These are phyloP conservation scores for Leishmania turanica DNA, from an alignment of 208 protist genomes.

Conservation along the genomic window DNA sequence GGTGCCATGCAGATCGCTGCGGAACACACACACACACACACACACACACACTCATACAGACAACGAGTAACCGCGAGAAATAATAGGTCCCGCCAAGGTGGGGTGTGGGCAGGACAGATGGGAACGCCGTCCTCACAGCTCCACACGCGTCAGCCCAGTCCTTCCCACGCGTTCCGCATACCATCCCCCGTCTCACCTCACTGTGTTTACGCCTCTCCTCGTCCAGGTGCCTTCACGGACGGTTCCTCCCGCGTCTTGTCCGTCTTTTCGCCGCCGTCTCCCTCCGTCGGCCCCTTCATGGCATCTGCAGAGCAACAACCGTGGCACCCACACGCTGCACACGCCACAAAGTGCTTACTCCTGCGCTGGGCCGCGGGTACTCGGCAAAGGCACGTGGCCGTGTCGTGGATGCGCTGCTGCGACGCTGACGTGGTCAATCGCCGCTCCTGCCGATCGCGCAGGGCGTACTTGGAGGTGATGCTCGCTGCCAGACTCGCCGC, in stretches of 20 bases:
- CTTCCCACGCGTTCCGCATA: neutral
- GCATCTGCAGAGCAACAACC: slow-evolving; percentile 75
- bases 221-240: neutral
- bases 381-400: slow-evolving; percentile 73
- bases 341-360: slow-evolving; percentile 58
- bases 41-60: neutral
- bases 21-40: neutral
- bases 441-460: slow-evolving; percentile 51
- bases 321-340: slow-evolving; percentile 76
- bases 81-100: neutral
- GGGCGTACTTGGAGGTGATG: slow-evolving; percentile 54
- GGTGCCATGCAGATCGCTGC: neutral
- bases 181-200: neutral
- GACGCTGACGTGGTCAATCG: slow-evolving; percentile 22
- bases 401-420: slow-evolving; percentile 6
- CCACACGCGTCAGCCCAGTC: neutral
- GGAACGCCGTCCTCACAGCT: neutral
- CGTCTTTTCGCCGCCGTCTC: neutral
- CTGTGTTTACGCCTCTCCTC: neutral
- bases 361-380: slow-evolving; percentile 69
- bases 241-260: neutral
- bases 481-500: slow-evolving; percentile 58
- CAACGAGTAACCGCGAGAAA: neutral
- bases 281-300: slow-evolving; percentile 1
- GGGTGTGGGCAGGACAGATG: neutral